Conservation (phyloP, 306 rosid genomes). For the Malus asiatica region DNA sequence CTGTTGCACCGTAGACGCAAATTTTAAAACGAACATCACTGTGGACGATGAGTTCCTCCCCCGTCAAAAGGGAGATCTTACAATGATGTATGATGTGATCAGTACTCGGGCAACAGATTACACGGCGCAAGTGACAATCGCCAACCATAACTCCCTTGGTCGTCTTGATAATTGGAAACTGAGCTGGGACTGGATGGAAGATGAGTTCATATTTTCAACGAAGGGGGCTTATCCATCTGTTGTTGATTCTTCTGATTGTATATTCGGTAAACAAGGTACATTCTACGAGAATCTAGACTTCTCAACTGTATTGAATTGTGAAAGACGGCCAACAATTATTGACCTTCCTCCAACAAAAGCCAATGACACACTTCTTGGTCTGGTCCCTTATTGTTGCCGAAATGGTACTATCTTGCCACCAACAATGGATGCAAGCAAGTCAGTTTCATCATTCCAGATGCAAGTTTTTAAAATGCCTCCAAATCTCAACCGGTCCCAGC, state of each 20-base stretch:
- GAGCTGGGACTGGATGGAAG: constrained; percentile 92
- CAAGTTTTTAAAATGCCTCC: constrained; percentile 95
- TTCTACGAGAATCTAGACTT: constrained; percentile 50
- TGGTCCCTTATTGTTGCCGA: constrained; percentile 79
- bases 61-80: constrained; percentile 81
- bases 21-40: constrained; percentile 49
- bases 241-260: constrained; percentile 71
- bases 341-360: constrained; percentile 80
- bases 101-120: constrained; percentile 56
- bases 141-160: constrained; percentile 83
- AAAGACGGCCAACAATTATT: constrained; percentile 65
- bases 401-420: constrained; percentile 90
- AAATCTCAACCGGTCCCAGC: constrained; percentile 54
- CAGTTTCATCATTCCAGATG: constrained; percentile 71
- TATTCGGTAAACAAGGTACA: constrained; percentile 62
- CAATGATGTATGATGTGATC: constrained; percentile 82
- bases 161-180: constrained; percentile 91
- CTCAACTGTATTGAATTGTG: constrained; percentile 64
- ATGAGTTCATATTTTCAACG: constrained; percentile 71
- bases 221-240: constrained; percentile 85
- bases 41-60: constrained; percentile 48
- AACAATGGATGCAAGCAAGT: constrained; percentile 69
- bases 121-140: constrained; percentile 73
- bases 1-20: constrained; percentile 58
- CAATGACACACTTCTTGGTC: constrained; percentile 62